Evolutionary conservation across 345 rosid genomes (phyloP).

Genomic region (Trapa bicornis): DNA sequence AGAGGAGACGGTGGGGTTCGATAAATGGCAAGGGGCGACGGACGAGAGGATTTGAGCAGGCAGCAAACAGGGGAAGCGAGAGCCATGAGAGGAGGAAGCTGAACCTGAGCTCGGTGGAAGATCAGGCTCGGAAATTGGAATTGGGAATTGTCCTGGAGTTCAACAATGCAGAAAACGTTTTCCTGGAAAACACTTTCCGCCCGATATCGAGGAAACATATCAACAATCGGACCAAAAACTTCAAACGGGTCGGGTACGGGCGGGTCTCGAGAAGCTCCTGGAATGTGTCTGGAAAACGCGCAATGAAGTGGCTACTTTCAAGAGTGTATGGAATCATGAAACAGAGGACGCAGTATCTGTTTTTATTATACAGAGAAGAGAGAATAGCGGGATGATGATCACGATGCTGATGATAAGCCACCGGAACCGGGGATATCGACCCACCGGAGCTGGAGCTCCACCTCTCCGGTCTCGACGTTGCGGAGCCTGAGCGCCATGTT

Average conservation of each 20-base stretch:
- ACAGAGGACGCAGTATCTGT: background rate
- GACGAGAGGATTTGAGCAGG: background rate
- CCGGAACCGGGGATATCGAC: constrained; percentile 18
- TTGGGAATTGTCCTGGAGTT: no score
- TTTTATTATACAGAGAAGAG: no score
- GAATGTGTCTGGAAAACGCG: constrained; percentile 20
- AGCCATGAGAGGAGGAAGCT: constrained; percentile 1
- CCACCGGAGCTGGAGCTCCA: constrained; percentile 30
- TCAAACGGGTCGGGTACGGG: background rate
- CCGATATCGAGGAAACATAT: background rate
- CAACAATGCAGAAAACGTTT: background rate
- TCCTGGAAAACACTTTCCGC: background rate
- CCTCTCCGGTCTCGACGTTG: constrained; percentile 10
- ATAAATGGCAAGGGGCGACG: background rate
- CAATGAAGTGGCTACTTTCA: background rate
- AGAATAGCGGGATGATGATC: no score
- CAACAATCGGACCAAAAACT: background rate
- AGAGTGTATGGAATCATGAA: background rate
- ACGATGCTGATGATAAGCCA: background rate
- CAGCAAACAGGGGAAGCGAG: background rate
- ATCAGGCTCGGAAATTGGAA: background rate
- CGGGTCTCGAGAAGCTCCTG: constrained; percentile 43
- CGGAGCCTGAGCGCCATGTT: constrained; percentile 9
- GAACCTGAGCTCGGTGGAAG: background rate
- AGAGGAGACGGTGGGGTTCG: background rate